Evolutionary conservation across 2,329 filamentous ascomycete species (phyloP).

Genomic region (Nannizziopsis arthrosporioides): DNA sequence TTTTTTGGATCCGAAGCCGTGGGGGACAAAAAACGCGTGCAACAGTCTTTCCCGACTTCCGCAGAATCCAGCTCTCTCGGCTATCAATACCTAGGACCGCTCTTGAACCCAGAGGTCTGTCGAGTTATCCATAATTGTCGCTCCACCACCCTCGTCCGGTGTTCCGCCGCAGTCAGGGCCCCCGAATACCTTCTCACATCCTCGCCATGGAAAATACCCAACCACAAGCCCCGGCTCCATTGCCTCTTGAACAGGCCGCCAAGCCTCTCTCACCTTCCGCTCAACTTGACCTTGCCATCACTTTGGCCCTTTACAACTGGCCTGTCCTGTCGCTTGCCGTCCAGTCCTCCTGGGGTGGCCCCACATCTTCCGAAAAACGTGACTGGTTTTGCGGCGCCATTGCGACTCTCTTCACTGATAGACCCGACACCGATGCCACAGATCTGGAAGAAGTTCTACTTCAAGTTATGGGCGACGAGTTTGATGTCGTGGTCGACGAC

Average conservation of each 20-base stretch:
- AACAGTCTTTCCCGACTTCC: too few relatives aligned
- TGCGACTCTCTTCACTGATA: slow-evolving; percentile 59
- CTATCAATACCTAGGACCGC: too few relatives aligned
- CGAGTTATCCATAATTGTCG: too few relatives aligned
- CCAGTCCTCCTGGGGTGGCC: slow-evolving; percentile 76
- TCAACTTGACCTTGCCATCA: slow-evolving; percentile 76
- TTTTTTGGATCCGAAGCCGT: too few relatives aligned
- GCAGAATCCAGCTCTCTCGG: too few relatives aligned
- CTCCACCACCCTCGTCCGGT: too few relatives aligned
- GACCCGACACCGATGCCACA: slow-evolving; percentile 55
- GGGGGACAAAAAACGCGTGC: too few relatives aligned
- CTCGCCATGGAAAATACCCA: not conserved
- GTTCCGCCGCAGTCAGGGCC: too few relatives aligned
- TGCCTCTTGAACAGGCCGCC: not conserved
- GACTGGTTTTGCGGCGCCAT: slow-evolving; percentile 92
- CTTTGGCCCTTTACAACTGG: slow-evolving; percentile 78
- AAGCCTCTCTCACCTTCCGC: slow-evolving; percentile 34
- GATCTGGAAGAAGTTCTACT: slow-evolving; percentile 77
- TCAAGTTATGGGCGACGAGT: slow-evolving; percentile 91
- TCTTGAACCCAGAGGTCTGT: too few relatives aligned
- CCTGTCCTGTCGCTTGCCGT: slow-evolving; percentile 77
- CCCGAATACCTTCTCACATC: not conserved
- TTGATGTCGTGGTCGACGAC: slow-evolving; percentile 85
- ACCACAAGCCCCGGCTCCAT: not conserved
- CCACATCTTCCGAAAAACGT: slow-evolving; percentile 71